Percentiles rank a stretch among this genome's conserved stretches.
phyloP scores from a whole-genome alignment of 2,329 filamentous ascomycete genomes.

The Hymenotorrendiella dingleyae region DNA sequence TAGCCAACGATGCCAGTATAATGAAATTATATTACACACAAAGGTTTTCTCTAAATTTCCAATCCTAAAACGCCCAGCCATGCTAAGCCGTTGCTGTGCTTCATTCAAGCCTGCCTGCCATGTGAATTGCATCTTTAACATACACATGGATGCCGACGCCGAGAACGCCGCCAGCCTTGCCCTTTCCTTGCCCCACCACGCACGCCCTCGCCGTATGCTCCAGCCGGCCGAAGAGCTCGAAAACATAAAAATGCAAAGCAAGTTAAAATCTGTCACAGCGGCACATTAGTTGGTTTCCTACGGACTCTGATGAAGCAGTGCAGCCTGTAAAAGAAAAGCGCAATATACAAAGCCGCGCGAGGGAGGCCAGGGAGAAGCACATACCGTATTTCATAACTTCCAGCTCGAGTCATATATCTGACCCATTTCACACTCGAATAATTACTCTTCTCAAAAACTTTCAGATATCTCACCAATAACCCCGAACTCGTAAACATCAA shows the following conservation, averaged over 20 bases:
- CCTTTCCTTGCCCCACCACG: no score
- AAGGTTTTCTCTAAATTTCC: neutral
- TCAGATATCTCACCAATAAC: constrained; percentile 85
- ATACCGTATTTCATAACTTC: constrained; percentile 93
- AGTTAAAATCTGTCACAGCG: no score
- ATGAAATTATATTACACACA: neutral
- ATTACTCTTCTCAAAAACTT: constrained; percentile 99
- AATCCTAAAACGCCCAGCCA: neutral
- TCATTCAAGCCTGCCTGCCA: no score
- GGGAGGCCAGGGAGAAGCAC: constrained; percentile 11
- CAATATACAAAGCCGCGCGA: no score
- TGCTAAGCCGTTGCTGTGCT: constrained; percentile 1
- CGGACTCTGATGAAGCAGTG: no score
- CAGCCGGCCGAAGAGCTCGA: no score
- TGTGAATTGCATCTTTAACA: no score
- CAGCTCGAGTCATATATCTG: constrained; percentile 95
- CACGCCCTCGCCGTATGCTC: no score
- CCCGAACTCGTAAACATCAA: constrained; percentile 98
- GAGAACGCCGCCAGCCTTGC: neutral
- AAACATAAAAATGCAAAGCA: no score
- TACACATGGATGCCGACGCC: no score
- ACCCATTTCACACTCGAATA: constrained; percentile 99
- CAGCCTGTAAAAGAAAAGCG: no score
- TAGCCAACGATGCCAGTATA: neutral
- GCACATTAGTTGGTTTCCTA: no score